Percentiles rank a stretch among this genome's conserved stretches.
Conservation (phyloP, 495 filamentous ascomycete genomes). For the Niebla homalea region DNA sequence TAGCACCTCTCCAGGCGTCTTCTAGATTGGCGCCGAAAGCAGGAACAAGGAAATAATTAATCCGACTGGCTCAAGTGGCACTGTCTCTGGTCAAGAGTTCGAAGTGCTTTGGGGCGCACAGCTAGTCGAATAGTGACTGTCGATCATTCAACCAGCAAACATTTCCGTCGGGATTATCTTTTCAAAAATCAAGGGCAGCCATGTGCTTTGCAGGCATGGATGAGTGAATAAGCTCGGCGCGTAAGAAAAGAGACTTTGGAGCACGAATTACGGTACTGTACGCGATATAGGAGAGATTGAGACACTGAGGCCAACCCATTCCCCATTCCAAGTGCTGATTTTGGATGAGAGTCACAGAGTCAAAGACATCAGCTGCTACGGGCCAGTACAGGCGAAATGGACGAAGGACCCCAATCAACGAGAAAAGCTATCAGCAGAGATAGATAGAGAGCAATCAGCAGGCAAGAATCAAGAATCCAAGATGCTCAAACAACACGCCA, state of each 20-base stretch:
- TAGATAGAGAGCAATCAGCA: no score
- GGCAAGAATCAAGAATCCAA: no score
- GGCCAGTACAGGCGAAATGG: no score
- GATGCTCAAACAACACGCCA: no score
- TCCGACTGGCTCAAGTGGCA: slow-evolving; percentile 2
- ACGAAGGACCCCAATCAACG: no score
- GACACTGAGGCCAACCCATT: neutral
- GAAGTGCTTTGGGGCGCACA: neutral
- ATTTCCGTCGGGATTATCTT: neutral
- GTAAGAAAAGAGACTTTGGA: neutral
- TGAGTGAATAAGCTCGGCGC: no score
- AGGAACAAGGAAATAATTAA: neutral
- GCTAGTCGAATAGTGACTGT: neutral
- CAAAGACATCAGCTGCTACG: no score
- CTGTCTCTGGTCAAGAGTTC: slow-evolving; percentile 1
- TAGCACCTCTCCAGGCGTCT: slow-evolving; percentile 5
- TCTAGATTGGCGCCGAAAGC: slow-evolving; percentile 7
- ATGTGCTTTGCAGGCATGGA: slow-evolving; percentile 12
- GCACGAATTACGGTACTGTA: slow-evolving; percentile 4
- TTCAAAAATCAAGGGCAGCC: slow-evolving; percentile 5
- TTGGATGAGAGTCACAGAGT: no score
- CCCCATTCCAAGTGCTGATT: neutral
- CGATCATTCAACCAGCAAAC: slow-evolving; percentile 5
- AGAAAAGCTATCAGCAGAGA: no score
- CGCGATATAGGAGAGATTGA: neutral